Percentiles rank a stretch among this genome's conserved stretches.
Evolutionary conservation across 257 asterid genomes (phyloP).

Genomic region (Solanum virginianum): DNA sequence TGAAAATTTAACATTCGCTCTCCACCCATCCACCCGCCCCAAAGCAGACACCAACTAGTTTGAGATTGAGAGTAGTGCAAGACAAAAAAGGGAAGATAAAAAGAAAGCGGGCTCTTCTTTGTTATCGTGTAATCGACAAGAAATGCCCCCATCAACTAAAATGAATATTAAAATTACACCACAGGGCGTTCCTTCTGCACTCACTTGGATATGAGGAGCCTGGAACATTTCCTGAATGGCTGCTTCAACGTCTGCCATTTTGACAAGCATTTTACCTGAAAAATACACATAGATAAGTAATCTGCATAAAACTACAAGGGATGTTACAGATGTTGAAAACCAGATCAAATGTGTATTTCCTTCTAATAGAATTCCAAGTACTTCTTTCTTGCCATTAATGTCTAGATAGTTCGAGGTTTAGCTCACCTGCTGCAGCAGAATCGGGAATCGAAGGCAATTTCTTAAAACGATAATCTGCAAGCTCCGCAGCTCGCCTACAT

Average conservation of each 20-base stretch:
- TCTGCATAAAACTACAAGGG: neutral
- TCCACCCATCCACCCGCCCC: neutral
- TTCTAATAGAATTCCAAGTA: neutral
- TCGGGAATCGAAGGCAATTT: conserved; percentile 17
- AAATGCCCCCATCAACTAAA: neutral
- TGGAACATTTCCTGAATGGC: conserved; percentile 97
- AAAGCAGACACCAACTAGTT: neutral
- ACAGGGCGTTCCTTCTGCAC: conserved; percentile 6
- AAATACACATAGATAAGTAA: neutral
- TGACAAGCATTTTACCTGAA: conserved; percentile 55
- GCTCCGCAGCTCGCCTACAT: conserved; percentile 94
- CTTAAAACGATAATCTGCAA: conserved; percentile 69
- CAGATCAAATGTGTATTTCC: neutral
- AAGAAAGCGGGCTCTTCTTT: neutral
- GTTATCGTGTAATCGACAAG: neutral
- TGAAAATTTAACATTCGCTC: neutral
- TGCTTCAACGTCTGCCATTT: conserved; percentile 70
- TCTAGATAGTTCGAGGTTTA: neutral
- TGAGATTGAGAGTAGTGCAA: neutral
- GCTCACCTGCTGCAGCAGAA: conserved; percentile 36
- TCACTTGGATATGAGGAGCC: conserved; percentile 96
- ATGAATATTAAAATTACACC: neutral
- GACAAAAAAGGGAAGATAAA: neutral
- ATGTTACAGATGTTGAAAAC: neutral
- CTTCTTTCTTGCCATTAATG: neutral